A percentile compares a stretch with the other conserved stretches of the same genome.
phyloP scores from a whole-genome alignment of 768 basidiomycete genomes.

The Neoboletus subvelutipes region DNA sequence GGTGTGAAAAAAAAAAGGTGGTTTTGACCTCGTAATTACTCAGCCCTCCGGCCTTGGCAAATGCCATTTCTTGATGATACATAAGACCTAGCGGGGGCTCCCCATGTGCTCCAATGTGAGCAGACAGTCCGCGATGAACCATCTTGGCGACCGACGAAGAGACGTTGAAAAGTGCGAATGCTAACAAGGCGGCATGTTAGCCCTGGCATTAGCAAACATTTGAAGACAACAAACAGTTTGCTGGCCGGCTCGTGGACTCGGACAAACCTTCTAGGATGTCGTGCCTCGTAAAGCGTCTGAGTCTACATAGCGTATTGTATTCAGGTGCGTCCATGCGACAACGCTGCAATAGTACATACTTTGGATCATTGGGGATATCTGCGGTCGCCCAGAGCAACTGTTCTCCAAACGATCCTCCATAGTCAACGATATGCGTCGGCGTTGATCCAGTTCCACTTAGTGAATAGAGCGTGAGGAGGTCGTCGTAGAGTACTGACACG shows the following conservation, averaged over 20 bases:
- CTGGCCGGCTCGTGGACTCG: conserved; percentile 61
- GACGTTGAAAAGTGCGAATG: conserved; percentile 66
- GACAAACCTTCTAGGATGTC: conserved; percentile 58
- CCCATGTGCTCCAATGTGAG: conserved; percentile 74
- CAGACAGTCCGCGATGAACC: conserved; percentile 58
- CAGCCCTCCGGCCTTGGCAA: conserved; percentile 61
- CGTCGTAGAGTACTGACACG: conserved; percentile 63
- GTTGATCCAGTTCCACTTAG: conserved; percentile 70
- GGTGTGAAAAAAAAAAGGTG: not conserved
- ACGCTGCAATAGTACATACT: conserved; percentile 40
- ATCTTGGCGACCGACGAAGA: conserved; percentile 67
- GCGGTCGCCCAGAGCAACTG: conserved; percentile 65
- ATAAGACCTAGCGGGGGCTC: conserved; percentile 71
- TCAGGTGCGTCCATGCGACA: not conserved
- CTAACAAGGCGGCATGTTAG: conserved; percentile 34
- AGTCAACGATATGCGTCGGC: conserved; percentile 75
- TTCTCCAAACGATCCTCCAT: conserved; percentile 71
- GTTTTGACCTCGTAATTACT: conserved; percentile 62
- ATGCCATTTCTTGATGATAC: conserved; percentile 75
- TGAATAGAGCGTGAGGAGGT: conserved; percentile 60
- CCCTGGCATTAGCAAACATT: not conserved
- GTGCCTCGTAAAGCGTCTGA: conserved; percentile 63
- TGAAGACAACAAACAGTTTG: conserved; percentile 46
- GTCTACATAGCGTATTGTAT: conserved; percentile 34
- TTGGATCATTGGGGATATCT: conserved; percentile 66